A percentile compares a stretch with the other conserved stretches of the same genome.
Evolutionary conservation across 768 basidiomycete species (phyloP).

Genomic region (Xerocomellus intermedius): DNA sequence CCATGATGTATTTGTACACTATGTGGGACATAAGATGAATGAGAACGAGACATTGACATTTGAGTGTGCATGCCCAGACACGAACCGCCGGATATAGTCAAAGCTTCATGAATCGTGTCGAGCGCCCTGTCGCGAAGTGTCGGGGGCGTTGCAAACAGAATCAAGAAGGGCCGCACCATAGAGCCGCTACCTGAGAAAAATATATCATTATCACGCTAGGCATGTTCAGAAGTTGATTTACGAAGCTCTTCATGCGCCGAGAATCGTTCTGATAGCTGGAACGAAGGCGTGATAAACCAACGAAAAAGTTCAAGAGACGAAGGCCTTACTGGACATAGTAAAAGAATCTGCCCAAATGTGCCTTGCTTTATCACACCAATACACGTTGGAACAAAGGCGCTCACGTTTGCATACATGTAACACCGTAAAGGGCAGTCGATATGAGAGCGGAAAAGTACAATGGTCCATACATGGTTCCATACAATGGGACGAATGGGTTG

Average conservation of each 20-base stretch:
- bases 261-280: not conserved
- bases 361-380: too few species aligned
- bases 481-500: not conserved
- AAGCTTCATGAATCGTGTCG: constrained; percentile 8
- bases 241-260: not conserved
- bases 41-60: too few species aligned
- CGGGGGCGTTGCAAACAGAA: too few species aligned
- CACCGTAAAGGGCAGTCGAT: not conserved
- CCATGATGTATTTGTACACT: too few species aligned
- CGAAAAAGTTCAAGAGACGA: rapidly evolving
- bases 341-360: not conserved
- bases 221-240: not conserved
- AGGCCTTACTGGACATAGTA: constrained; percentile 7
- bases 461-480: not conserved
- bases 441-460: not conserved
- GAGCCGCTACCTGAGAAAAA: not conserved
- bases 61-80: too few species aligned
- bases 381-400: not conserved
- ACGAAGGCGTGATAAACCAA: not conserved
- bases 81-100: constrained; percentile 1
- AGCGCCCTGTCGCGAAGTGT: not conserved
- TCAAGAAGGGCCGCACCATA: constrained; percentile 1
- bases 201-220: not conserved
- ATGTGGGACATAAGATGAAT: too few species aligned
- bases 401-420: constrained; percentile 15